Evolutionary conservation across 345 rosid genomes (phyloP), one percentile per base, ranked within the genome.

Genomic region (Sonneratia caseolaris): DNA sequence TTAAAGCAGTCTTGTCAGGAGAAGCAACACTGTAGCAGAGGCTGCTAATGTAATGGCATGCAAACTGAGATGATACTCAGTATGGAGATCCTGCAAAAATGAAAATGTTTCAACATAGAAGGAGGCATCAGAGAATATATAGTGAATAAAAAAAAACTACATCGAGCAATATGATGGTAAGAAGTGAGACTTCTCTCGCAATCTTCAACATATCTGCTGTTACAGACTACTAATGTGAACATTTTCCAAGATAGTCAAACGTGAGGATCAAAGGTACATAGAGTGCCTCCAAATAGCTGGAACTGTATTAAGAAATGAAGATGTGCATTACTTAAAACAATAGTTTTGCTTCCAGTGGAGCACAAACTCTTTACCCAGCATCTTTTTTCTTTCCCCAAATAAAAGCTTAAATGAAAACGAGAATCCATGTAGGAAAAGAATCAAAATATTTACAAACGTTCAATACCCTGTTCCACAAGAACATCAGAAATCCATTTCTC

Each of bases 1-100:
- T 59, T 64, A 75, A 66, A 80, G 37, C 68, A 76, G 74, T 81
- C 82, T 84, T 38, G 75, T 75, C 68, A 82, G 72, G 49, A 84
- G 74, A 72, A 86, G 79, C 72, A 74, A 70, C 21, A 75, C 76
- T 35, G 42, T 72, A 42, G 79, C 69, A 82, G 82, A 75, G 73
- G 81, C 67, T 43, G 19, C 64, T 40, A 66, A 24, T 2, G 55
- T 42, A 53, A 67, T 16, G 5, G n/a, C 40, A 0, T 66, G 35
- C 12, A 62, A 55, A 18, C 40, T 70, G 57, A 66, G 55, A 38
- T 21, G 55, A 37, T n/a, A 35, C 8, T 22, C 55, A 67, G 16
- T 65, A n/a, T 11, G 70, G 38, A 66, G 27, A 55, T 49, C 75
- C 71, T 66, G 75, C 51, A 37, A 21, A 66, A 35, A 51, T 3